Evolutionary conservation across 305 asterid species (phyloP).

Genomic region (Striga hermonthica): DNA sequence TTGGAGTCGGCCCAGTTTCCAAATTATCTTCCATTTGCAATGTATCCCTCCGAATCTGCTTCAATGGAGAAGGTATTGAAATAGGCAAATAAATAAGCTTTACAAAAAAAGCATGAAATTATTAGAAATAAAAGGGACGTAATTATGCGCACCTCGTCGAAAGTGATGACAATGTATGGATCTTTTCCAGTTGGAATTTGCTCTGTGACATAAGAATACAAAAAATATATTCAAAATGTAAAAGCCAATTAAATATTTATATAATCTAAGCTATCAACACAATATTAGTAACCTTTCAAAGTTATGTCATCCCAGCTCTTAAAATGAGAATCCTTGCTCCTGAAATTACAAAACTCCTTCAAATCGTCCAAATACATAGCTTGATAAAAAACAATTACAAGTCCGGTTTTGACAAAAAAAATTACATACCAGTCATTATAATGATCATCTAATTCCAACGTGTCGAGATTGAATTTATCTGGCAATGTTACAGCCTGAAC

Average conservation of each 20-base stretch:
- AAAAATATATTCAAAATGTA: background rate
- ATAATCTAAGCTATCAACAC: background rate
- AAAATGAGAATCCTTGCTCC: conserved; percentile 61
- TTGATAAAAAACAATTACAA: background rate
- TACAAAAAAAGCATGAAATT: background rate
- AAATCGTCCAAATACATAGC: conserved; percentile 16
- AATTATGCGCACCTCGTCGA: conserved; percentile 49
- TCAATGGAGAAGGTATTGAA: conserved; percentile 26
- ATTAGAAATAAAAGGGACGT: background rate
- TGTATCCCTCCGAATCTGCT: conserved; percentile 42
- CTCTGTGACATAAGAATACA: conserved; percentile 46
- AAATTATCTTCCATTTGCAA: conserved; percentile 35
- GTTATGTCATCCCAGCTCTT: conserved; percentile 67
- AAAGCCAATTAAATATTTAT: background rate
- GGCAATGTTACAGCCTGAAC: conserved; percentile 64
- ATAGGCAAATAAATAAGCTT: background rate
- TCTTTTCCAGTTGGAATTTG: conserved; percentile 68
- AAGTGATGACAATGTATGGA: conserved; percentile 49
- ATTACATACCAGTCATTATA: conserved; percentile 45
- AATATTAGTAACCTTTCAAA: conserved; percentile 49
- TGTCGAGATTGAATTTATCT: conserved; percentile 63
- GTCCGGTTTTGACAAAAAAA: background rate
- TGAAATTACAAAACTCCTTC: conserved; percentile 33
- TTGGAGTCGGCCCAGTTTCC: conserved; percentile 40
- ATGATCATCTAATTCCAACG: conserved; percentile 51